Evolutionary conservation across 2,329 filamentous ascomycete genomes (phyloP).

Genomic region (Cordyceps pruinosa): DNA sequence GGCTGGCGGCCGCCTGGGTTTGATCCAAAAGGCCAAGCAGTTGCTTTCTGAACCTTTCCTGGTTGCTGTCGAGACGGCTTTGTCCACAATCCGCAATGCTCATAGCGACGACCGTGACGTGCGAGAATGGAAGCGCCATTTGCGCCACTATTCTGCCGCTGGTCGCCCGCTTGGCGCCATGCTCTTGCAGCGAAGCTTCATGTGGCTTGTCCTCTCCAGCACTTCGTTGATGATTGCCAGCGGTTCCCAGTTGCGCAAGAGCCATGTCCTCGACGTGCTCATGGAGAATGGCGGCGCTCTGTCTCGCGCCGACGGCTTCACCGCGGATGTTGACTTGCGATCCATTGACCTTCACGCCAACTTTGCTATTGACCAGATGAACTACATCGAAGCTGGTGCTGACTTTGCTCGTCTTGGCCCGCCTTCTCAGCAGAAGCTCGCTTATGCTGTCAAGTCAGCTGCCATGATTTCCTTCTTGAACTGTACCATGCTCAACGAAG

Average conservation of each 20-base stretch:
- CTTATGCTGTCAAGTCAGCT: conserved; percentile 77
- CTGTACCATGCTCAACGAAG: conserved; percentile 75
- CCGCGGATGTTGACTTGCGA: conserved; percentile 44
- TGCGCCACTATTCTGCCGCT: conserved; percentile 72
- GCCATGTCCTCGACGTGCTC: conserved; percentile 67
- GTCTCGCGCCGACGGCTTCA: conserved; percentile 23
- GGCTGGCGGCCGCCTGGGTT: conserved; percentile 60
- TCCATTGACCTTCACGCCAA: conserved; percentile 59
- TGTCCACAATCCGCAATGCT: conserved; percentile 82
- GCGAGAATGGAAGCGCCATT: conserved; percentile 81
- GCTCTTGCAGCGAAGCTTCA: conserved; percentile 82
- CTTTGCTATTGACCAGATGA: conserved; percentile 75
- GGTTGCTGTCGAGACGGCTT: conserved; percentile 77
- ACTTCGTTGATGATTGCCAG: conserved; percentile 67
- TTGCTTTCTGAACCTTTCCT: conserved; percentile 81
- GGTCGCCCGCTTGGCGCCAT: conserved; percentile 84
- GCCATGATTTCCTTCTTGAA: conserved; percentile 79
- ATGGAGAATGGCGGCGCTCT: conserved; percentile 46
- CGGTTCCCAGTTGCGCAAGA: conserved; percentile 49
- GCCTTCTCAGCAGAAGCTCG: conserved; percentile 76
- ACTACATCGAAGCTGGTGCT: conserved; percentile 76
- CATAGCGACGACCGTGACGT: conserved; percentile 57
- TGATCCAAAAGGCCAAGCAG: conserved; percentile 64
- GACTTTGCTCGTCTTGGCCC: conserved; percentile 81
- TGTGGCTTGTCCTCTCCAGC: conserved; percentile 72